Percentiles rank a stretch among this genome's conserved stretches.
Conservation (phyloP, 75 land plant species). For the Pseudotsuga menziesii region DNA sequence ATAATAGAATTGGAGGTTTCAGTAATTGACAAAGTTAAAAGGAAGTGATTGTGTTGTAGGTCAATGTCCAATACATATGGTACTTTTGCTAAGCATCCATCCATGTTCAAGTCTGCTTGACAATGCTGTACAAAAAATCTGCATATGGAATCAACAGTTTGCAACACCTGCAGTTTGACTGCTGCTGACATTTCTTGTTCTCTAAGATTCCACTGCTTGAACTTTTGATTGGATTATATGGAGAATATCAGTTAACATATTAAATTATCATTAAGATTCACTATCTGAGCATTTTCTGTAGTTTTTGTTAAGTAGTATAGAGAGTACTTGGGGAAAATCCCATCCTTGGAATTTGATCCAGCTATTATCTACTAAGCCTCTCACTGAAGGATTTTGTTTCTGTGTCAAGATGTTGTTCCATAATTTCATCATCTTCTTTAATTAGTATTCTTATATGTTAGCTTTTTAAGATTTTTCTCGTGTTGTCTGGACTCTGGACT, state of each 20-base stretch:
- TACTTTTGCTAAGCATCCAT: not conserved
- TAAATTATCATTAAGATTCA: not conserved
- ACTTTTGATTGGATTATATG: not conserved
- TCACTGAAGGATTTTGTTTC: not conserved
- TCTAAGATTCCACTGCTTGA: not conserved
- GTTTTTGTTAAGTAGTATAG: not conserved
- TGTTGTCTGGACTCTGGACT: not conserved
- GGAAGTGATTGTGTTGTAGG: not conserved
- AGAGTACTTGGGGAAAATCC: not conserved
- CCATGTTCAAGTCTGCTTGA: not conserved
- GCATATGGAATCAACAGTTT: not conserved
- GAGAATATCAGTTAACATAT: no score
- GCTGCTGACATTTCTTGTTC: not conserved
- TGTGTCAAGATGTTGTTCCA: not conserved
- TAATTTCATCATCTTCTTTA: not conserved
- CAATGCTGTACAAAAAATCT: not conserved
- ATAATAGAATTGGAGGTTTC: not conserved
- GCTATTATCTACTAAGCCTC: not conserved
- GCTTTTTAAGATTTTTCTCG: not conserved
- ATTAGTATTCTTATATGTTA: not conserved
- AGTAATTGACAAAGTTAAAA: not conserved
- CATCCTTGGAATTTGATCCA: not conserved
- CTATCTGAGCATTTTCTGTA: not conserved
- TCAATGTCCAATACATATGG: not conserved
- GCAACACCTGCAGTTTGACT: not conserved